Evolutionary conservation across 1,139 yeast species (phyloP).

Genomic region (Suhomyces kunorum): DNA sequence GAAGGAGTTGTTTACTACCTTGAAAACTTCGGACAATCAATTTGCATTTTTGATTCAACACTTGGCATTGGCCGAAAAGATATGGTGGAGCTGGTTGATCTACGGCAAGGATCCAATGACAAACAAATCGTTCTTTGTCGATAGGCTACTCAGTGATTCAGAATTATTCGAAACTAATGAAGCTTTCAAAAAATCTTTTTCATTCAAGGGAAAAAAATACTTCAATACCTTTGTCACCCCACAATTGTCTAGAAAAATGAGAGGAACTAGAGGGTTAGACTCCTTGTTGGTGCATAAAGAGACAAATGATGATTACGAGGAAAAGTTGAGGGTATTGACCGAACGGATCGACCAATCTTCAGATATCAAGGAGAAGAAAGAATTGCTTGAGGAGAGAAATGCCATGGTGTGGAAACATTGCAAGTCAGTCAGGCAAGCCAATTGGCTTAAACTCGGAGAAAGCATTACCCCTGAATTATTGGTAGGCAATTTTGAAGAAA

Average conservation of each 20-base stretch:
- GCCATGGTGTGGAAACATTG: slow-evolving; percentile 35
- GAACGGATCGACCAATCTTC: slow-evolving; percentile 16
- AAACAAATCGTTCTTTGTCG: slow-evolving; percentile 32
- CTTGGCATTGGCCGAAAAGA: slow-evolving; percentile 30
- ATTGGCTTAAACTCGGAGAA: slow-evolving; percentile 18
- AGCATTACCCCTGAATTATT: slow-evolving; percentile 21
- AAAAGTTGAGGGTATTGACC: slow-evolving; percentile 14
- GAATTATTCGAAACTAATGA: slow-evolving; percentile 25
- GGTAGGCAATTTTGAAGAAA: slow-evolving; percentile 4
- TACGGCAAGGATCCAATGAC: slow-evolving; percentile 39
- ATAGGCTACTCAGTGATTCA: slow-evolving; percentile 23
- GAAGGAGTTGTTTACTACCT: slow-evolving; percentile 26
- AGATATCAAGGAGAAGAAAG: slow-evolving; percentile 13
- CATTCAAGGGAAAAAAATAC: slow-evolving; percentile 38
- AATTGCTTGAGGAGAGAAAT: slow-evolving; percentile 27
- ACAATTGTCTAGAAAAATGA: slow-evolving; percentile 46
- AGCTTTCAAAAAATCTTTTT: slow-evolving; percentile 23
- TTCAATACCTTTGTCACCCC: slow-evolving; percentile 49
- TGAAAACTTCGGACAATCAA: slow-evolving; percentile 28
- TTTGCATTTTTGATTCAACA: slow-evolving; percentile 33
- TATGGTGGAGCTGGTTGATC: slow-evolving; percentile 49
- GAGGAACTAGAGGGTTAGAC: slow-evolving; percentile 33
- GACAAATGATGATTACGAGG: slow-evolving; percentile 4
- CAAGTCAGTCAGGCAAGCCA: slow-evolving; percentile 22
- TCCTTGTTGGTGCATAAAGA: slow-evolving; percentile 21